Base-by-base conservation (phyloP, 2,329 filamentous ascomycete genomes). In the Neocucurbitaria cava region DNA sequence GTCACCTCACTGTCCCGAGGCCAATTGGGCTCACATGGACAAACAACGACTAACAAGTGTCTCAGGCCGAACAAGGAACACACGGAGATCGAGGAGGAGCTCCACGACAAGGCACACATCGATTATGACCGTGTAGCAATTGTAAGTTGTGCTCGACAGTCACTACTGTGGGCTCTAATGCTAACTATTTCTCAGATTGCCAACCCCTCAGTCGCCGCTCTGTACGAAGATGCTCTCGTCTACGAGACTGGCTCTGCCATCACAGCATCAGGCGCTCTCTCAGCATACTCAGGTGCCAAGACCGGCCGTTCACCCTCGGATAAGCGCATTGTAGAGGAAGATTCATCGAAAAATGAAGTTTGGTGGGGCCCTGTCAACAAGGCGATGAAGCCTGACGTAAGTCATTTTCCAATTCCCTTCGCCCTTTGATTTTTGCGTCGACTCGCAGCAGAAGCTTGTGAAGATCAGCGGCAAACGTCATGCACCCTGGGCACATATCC, bases 361-460 rank as follows among this genome's bases (percentile, higher is more conserved):
- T 99, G 95, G 95, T 98, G 95, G 95, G 95, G 95, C 73, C 94
- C 95, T 52, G 95, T 99, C 68, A 99, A 99, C 86, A 98, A 98
- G 87, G 91, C 94, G 76, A 99, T 99, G 95, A 89, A 87, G 67
- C 87, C 92, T 70, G 93, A 98, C 79, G 95, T 98, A 89, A 87
- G 91, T 64, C 11, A 46, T 54, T 36, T 53, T 43, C 39, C 47
- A 46, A 31, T 52, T 61, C 59, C 61, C 49, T 46, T 49, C 43
- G 39, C 47, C 61, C 54, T 48, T 23, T 48, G 40, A 53, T 46
- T 28, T 35, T 30, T 58, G 44, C 52, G 54, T 43, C 51, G 51
- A 49, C 49, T 46, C 50, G 54, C 42, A 52, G 52, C 26, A 54
- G 56, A 65, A 52, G 68, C 68, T 68, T 59, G 72, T 69, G 65